Evolutionary conservation across 306 rosid species (phyloP).

Genomic region (Vigna trinervia): DNA sequence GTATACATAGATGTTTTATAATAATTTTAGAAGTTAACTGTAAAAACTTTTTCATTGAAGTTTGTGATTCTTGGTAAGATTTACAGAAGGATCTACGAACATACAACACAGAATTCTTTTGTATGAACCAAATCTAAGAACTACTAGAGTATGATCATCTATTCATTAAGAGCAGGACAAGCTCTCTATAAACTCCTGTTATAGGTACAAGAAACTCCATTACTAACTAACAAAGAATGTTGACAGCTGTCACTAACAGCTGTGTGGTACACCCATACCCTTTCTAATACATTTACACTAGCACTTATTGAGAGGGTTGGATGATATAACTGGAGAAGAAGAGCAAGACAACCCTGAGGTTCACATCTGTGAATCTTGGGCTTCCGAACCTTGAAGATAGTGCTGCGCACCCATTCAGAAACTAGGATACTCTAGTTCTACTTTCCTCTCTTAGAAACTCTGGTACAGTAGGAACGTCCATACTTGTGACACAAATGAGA

Average conservation of each 20-base stretch:
- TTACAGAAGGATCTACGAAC: neutral
- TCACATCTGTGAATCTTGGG: slow-evolving; percentile 14
- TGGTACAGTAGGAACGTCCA: too few relatives aligned
- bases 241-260: neutral
- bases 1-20: neutral
- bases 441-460: neutral
- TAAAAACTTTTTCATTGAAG: neutral
- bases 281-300: neutral
- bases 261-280: neutral
- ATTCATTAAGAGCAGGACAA: neutral
- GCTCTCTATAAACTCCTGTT: neutral
- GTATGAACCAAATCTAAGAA: neutral
- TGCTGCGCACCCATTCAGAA: neutral
- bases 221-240: neutral
- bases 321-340: slow-evolving; percentile 6
- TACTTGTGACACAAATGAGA: too few relatives aligned
- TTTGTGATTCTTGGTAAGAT: neutral
- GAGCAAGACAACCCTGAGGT: neutral
- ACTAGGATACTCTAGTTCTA: neutral
- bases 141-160: neutral
- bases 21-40: neutral
- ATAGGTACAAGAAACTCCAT: neutral
- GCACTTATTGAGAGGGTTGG: neutral
- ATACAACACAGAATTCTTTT: neutral
- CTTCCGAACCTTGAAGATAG: slow-evolving; percentile 25